Conservation (phyloP, 1,284 basidiomycete genomes). For the Coniferiporia weirii region DNA sequence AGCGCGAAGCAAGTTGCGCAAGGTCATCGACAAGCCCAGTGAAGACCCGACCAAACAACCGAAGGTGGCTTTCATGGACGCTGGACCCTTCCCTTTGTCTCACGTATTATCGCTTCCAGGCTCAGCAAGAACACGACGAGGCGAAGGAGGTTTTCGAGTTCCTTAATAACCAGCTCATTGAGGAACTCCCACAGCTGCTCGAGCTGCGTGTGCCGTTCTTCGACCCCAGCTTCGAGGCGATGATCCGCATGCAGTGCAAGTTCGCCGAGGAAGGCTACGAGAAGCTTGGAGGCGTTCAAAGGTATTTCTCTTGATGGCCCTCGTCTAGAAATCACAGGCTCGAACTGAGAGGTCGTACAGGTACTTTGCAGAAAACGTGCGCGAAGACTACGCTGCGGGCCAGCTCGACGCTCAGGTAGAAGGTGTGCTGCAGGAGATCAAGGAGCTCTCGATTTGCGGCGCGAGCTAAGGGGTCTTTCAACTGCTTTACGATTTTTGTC, state of each 20-base stretch:
- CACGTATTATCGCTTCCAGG: constrained; percentile 36
- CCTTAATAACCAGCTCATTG: constrained; percentile 88
- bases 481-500: no score
- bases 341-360: constrained; percentile 31
- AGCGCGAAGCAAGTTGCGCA: constrained; percentile 83
- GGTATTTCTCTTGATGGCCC: constrained; percentile 43
- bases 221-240: constrained; percentile 97
- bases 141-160: constrained; percentile 90
- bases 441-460: constrained; percentile 88
- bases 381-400: constrained; percentile 96
- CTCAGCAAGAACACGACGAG: constrained; percentile 94
- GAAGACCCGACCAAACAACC: constrained; percentile 93
- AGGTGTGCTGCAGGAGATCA: constrained; percentile 92
- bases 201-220: constrained; percentile 96
- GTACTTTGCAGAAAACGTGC: constrained; percentile 86
- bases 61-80: constrained; percentile 41
- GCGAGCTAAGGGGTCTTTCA: constrained; percentile 30
- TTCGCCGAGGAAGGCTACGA: constrained; percentile 98
- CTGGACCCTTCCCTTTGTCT: no score
- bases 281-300: constrained; percentile 93
- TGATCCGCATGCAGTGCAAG: constrained; percentile 96
- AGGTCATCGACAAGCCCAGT: constrained; percentile 87
- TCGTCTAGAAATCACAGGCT: not conserved
- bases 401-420: constrained; percentile 96
- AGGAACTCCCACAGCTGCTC: constrained; percentile 88